Percentiles rank a stretch among this genome's conserved stretches.
Conservation (phyloP, 1,139 yeast species). For the Cylindricascospora bacillispora region DNA sequence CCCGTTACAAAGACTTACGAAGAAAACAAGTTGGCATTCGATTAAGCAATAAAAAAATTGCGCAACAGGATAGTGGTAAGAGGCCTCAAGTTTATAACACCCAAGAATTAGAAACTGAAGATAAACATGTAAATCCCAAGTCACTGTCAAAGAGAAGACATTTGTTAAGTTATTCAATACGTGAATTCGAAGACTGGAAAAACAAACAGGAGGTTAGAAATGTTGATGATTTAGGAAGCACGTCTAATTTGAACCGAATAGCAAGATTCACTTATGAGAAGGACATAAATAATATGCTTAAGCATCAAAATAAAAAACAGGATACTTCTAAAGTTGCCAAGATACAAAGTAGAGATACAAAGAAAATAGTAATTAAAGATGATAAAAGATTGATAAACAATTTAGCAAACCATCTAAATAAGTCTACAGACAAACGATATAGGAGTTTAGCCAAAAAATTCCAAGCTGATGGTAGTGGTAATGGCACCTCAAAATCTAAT, state of each 20-base stretch:
- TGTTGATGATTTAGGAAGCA: constrained; percentile 31
- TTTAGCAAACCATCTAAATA: constrained; percentile 14
- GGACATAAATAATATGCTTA: constrained; percentile 27
- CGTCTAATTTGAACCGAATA: constrained; percentile 16
- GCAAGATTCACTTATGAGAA: constrained; percentile 22
- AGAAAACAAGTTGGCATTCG: no score
- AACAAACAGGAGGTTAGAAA: constrained; percentile 25
- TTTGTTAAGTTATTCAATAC: constrained; percentile 52
- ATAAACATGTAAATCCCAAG: constrained; percentile 30
- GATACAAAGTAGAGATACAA: constrained; percentile 9
- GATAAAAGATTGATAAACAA: constrained; percentile 13
- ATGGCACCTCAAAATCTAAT: constrained; percentile 10
- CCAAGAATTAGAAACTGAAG: constrained; percentile 24
- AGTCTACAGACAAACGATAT: constrained; percentile 16
- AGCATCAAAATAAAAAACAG: constrained; percentile 6
- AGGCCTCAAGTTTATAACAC: constrained; percentile 27
- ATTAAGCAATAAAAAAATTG: no score
- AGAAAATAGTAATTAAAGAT: constrained; percentile 9
- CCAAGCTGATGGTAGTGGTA: constrained; percentile 4
- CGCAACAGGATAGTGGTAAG: no score
- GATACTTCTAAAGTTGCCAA: no score
- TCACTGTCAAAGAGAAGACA: no score
- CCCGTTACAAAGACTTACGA: no score
- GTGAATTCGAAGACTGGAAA: constrained; percentile 60
- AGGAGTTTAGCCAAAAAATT: constrained; percentile 12